Conservation (phyloP, 192 early-diverging fungal genomes). For the Piromyces sp. region DNA sequence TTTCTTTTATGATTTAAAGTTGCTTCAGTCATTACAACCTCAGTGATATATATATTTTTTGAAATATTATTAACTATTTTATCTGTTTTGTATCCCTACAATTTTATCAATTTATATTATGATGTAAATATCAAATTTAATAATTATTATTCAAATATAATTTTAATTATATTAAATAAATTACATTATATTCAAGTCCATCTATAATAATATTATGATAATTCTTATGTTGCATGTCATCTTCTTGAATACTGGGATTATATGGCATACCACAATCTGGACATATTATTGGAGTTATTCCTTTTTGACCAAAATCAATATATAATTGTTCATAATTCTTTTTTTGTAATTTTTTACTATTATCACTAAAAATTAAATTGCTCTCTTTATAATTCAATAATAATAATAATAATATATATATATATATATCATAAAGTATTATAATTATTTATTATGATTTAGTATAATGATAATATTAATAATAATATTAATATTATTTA, state of each 20-base stretch:
- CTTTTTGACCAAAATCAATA: slow-evolving; percentile 7
- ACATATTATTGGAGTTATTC: slow-evolving; percentile 1
- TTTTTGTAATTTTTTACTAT: not conserved
- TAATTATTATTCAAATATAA: too few species aligned
- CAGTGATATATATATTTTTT: slow-evolving; percentile 1
- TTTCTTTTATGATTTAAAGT: not conserved
- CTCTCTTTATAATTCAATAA: too few species aligned
- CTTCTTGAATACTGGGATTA: slow-evolving; percentile 6
- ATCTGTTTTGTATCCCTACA: slow-evolving; percentile 7
- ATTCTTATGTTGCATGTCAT: slow-evolving; percentile 1
- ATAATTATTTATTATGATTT: too few species aligned
- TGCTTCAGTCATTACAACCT: not conserved
- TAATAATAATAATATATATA: too few species aligned
- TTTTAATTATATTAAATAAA: too few species aligned
- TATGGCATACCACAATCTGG: slow-evolving; percentile 8
- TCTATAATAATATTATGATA: slow-evolving; percentile 9
- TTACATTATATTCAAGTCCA: slow-evolving; percentile 10
- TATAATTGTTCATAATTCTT: not conserved
- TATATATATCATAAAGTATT: too few species aligned
- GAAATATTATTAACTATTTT: slow-evolving; percentile 1
- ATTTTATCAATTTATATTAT: too few species aligned
- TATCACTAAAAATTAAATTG: not conserved
- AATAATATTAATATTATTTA: too few species aligned
- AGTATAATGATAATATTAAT: too few species aligned
- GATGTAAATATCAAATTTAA: too few species aligned